phyloP scores from a whole-genome alignment of 129 eudicot species.

The Centella asiatica region DNA sequence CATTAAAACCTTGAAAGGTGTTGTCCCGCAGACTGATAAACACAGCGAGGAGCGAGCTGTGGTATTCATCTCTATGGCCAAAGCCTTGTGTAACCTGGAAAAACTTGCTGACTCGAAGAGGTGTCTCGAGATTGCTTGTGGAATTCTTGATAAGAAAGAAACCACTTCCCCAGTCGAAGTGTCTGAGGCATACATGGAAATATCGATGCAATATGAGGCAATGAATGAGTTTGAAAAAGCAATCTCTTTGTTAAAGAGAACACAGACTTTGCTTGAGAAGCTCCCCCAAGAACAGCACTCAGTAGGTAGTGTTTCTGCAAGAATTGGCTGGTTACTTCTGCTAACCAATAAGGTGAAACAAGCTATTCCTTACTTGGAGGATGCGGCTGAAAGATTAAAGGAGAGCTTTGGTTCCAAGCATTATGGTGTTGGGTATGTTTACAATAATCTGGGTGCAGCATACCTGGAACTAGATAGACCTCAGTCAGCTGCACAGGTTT shows the following conservation, averaged over 20 bases:
- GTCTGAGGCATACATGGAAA: conserved; percentile 71
- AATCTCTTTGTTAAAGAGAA: conserved; percentile 65
- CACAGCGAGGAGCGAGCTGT: conserved; percentile 77
- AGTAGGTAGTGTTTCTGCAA: conserved; percentile 75
- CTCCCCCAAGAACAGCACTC: conserved; percentile 78
- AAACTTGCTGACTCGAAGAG: conserved; percentile 59
- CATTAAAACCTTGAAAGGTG: conserved; percentile 48
- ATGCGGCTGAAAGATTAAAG: conserved; percentile 74
- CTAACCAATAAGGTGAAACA: conserved; percentile 68
- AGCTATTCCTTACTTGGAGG: conserved; percentile 76
- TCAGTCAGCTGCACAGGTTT: conserved; percentile 87
- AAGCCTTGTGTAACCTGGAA: conserved; percentile 68
- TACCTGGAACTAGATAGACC: conserved; percentile 80
- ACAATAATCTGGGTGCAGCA: conserved; percentile 84
- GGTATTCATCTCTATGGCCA: conserved; percentile 74
- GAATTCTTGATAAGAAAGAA: conserved; percentile 56
- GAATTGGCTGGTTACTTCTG: conserved; percentile 79
- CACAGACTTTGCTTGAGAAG: conserved; percentile 66
- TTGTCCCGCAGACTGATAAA: conserved; percentile 67
- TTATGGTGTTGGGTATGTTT: conserved; percentile 80
- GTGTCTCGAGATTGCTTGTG: conserved; percentile 69
- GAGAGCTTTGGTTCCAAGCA: conserved; percentile 87
- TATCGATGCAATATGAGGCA: conserved; percentile 73
- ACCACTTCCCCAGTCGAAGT: conserved; percentile 39
- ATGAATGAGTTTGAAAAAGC: conserved; percentile 81